Conservation (phyloP, 768 basidiomycete genomes). For the Chlorophyllum brunneum region DNA sequence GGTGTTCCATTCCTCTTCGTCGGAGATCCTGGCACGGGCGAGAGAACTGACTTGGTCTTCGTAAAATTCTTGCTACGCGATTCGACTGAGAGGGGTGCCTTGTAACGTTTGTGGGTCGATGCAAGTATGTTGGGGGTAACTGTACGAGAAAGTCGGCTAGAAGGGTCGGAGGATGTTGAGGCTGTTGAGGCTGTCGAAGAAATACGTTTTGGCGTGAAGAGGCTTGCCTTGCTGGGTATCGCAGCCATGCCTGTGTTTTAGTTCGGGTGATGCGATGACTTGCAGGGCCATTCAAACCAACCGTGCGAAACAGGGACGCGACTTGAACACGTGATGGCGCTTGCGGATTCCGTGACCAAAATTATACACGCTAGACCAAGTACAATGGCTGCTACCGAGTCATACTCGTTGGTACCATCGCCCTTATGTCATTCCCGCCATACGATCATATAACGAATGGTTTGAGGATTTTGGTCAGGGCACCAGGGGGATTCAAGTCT, state of each 20-base stretch:
- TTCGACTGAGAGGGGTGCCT: constrained; percentile 53
- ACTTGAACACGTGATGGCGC: too few relatives aligned
- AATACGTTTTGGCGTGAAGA: constrained; percentile 12
- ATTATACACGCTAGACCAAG: too few relatives aligned
- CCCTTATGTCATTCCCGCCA: too few relatives aligned
- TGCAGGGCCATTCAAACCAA: not conserved
- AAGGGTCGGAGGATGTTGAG: constrained; percentile 23
- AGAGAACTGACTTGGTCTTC: constrained; percentile 32
- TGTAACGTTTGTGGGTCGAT: constrained; percentile 63
- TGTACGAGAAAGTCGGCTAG: constrained; percentile 27
- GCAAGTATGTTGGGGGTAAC: constrained; percentile 27
- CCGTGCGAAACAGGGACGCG: constrained; percentile 8
- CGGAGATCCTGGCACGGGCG: constrained; percentile 53
- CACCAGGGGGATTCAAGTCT: too few relatives aligned
- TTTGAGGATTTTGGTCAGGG: too few relatives aligned
- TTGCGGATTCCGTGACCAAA: too few relatives aligned
- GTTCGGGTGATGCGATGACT: not conserved
- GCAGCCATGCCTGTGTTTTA: constrained; percentile 11
- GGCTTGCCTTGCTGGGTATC: constrained; percentile 1
- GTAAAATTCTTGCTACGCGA: constrained; percentile 25
- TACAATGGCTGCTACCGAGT: too few relatives aligned
- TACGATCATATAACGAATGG: too few relatives aligned
- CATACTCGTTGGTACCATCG: too few relatives aligned
- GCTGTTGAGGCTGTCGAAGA: constrained; percentile 16
- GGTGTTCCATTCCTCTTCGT: constrained; percentile 34